Evolutionary conservation across 192 early-diverging fungal genomes (phyloP).

Genomic region (Backusella liffmaniae): DNA sequence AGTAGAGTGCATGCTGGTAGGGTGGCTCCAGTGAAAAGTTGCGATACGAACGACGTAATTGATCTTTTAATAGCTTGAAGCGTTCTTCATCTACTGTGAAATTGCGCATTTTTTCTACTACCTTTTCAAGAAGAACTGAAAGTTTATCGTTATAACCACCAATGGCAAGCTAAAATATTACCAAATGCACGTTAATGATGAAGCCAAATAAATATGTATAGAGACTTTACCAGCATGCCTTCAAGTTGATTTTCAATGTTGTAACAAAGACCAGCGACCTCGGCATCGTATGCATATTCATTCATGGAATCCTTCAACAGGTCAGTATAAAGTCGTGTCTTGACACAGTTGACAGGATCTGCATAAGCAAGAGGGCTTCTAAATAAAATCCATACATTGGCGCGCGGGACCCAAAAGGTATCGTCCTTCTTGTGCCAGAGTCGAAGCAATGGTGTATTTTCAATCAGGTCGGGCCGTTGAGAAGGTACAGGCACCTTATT

Average conservation of each 20-base stretch:
- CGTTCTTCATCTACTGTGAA: slow-evolving; percentile 63
- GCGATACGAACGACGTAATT: slow-evolving; percentile 60
- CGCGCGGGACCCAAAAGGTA: slow-evolving; percentile 87
- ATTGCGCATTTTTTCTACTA: slow-evolving; percentile 64
- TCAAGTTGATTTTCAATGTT: slow-evolving; percentile 66
- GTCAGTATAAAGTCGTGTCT: slow-evolving; percentile 66
- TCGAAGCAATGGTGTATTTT: slow-evolving; percentile 54
- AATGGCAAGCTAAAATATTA: slow-evolving; percentile 46
- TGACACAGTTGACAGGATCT: slow-evolving; percentile 65
- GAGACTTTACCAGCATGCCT: slow-evolving; percentile 48
- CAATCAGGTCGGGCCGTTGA: slow-evolving; percentile 52
- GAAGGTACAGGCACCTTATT: slow-evolving; percentile 17
- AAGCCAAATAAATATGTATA: not conserved
- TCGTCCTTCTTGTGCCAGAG: slow-evolving; percentile 97
- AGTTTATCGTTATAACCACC: slow-evolving; percentile 91
- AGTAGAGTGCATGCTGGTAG: slow-evolving; percentile 71
- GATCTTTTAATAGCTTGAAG: slow-evolving; percentile 79
- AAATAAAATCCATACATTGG: slow-evolving; percentile 68
- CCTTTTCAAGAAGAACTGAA: slow-evolving; percentile 59
- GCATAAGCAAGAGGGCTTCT: slow-evolving; percentile 69
- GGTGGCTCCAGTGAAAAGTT: slow-evolving; percentile 80
- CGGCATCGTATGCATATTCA: slow-evolving; percentile 87
- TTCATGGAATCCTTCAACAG: slow-evolving; percentile 79
- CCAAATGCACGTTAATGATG: not conserved
- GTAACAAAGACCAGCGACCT: slow-evolving; percentile 81